Base-by-base conservation (phyloP, 768 basidiomycete species). In the Leccinum broughii region DNA sequence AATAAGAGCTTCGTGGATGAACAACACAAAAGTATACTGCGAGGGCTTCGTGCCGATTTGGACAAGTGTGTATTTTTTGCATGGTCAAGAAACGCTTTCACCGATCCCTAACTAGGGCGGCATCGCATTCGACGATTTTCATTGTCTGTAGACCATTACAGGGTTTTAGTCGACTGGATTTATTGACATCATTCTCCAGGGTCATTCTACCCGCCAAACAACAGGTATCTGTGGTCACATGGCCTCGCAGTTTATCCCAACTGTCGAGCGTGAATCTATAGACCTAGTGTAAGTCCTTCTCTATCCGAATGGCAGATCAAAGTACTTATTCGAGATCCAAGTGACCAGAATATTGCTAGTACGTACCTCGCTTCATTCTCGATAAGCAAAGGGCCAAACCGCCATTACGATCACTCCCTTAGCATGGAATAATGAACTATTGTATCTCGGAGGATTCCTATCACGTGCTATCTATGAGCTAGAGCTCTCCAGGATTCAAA, bases 41-140 rank as follows among this genome's bases (percentile, higher is more conserved):
- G 44, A 48, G 60, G 62, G 13, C 53, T 64, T 9, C 60, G 56
- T 32, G 62, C 60, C 2, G 62, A 62, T 10, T n/a, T 63, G 15
- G 9, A 51, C 14, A 61, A 68, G 48, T 57, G 54, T 66, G 6
- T 62, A 65, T 15, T 59, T 6, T 9, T 20, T 3, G 8, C 15
- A 34, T 9, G 6, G 37, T 28, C 2, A 17, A 6, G 32, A 6
- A 35, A 9, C 3, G 54, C 13, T 17, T 41, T 63, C 28, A 44
- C 65, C 51, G 15, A 60, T 17, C 32, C 8, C 50, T 4, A 34
- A 56, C 56, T 55, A 90, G 90, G 34, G 75, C 78, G 34, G 75
- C 78, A 13, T 89, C 88, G 35, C 8, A 83, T 28, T 81, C 91
- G 2, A 84, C 86, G 28, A 80, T 95, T 13, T 96, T 93, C 74